Evolutionary conservation across 1,139 yeast species (phyloP), one percentile per base, ranked within the genome.

Genomic region (Diutina mesorugosa): DNA sequence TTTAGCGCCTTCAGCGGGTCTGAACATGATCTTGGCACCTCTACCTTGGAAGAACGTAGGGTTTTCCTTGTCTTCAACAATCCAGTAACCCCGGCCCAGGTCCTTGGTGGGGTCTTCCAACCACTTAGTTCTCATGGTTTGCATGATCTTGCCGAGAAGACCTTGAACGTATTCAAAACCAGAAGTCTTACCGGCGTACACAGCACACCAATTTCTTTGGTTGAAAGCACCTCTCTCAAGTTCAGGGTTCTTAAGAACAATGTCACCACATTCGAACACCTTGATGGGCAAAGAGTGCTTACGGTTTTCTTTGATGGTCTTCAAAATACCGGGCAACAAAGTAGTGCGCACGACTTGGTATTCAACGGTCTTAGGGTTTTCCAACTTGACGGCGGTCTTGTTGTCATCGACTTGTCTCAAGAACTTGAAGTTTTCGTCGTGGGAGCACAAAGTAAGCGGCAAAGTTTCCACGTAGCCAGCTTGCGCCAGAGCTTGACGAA

Each of bases 301-400:
- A 76, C 97, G 86, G 76, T 95, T 95, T 75, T 95, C 99, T 69
- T 90, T 86, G 63, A 95, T 86, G 45, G 99, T 93, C 74, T 95
- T 95, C 68, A 95, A 82, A 61, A 95, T 81, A 63, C 99, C 99
- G 56, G 99, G 97, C 59, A 93, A 76, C 64, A 95, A 79, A 47
- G 96, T 83, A 26, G 99, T 93, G 77, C 99, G 86, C 48, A 95
- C 98, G 59, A 95, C 99, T 76, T 95, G 97, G 72, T 93, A 95
- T 74, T 95, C 99, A 56, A 84, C 73, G 26, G 99, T 93, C 77
- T 95, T 95, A 61, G 99, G 99, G 72, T 95, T 95, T 59, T 88
- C 98, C 65, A 95, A 81, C 65, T 87, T 84, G 58, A 95, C 98
- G 47, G 95, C 98, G 57, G 75, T 74, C 26, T 80, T 80, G 61